Evolutionary conservation across 2,329 filamentous ascomycete genomes (phyloP), one percentile per base, ranked within the genome.

Genomic region (Macrophomina pseudophaseolina): DNA sequence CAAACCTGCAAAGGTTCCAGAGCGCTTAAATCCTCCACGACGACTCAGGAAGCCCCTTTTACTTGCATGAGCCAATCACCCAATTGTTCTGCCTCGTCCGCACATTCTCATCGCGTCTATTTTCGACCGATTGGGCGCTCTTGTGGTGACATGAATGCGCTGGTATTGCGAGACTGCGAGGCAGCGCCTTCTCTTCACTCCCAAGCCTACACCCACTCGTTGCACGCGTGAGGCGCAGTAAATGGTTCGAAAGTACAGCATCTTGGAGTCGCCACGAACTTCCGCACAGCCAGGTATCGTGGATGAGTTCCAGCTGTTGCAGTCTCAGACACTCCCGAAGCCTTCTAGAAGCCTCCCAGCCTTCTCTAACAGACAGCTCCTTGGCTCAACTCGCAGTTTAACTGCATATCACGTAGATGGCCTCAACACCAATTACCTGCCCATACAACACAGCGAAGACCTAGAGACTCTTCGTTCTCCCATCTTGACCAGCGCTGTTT

Each of bases 11-110:
- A 23, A 49, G 58, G 42, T 48, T 49, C 11, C 58, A n/a, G 30
- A 48, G 58, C 58, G 58, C 58, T 62, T 62, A 49, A 49, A 62
- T 38, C 42, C 18, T 59, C 32, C 38, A 4, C 42, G 5, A 6
- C 56, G 56, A 60, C 56, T 60, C 56, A 60, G 11, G 42, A 18
- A n/a, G 56, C 58, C 58, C 58, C 58, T 62, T 62, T 62, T 35
- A 35, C 42, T 32, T 62, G 58, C 58, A 62, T 62, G 14, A 40
- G n/a, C 58, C 58, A 62, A 62, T 49, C 58, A 49, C 8, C 18
- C 58, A 23, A 23, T 2, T 23, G 23, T 23, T 14, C 44, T 48
- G 44, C 48, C 11, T 30, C 48, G 23, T 48, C 6, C 44, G n/a
- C 32, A 7, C 54, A 28, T 16, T 46, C 2, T 18, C 30, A 33